Evolutionary conservation across 441 rosid species (phyloP).

Genomic region (Erodium trifolium): DNA sequence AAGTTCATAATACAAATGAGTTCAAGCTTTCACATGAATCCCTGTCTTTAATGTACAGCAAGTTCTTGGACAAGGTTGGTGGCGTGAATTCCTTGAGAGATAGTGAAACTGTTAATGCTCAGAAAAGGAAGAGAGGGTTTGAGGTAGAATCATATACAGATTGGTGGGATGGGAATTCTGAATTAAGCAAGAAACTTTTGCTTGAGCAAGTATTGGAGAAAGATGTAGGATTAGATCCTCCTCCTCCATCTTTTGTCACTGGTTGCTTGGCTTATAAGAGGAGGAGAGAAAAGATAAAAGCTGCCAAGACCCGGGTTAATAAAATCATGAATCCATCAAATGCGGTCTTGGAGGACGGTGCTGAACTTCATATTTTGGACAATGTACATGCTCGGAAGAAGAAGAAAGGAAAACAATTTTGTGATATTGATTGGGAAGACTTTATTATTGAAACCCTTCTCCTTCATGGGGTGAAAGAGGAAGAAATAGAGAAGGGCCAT

Average conservation of each 20-base stretch:
- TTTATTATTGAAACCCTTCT: slow-evolving; percentile 70
- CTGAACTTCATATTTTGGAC: slow-evolving; percentile 11
- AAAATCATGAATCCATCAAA: slow-evolving; percentile 40
- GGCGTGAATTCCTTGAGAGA: slow-evolving; percentile 12
- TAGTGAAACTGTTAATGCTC: slow-evolving; percentile 18
- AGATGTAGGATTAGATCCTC: slow-evolving; percentile 54
- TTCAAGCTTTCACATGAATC: slow-evolving; percentile 44
- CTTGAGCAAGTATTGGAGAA: slow-evolving; percentile 60
- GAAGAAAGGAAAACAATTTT: slow-evolving; percentile 36
- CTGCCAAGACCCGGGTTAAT: slow-evolving; percentile 55
- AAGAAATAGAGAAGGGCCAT: slow-evolving; percentile 78
- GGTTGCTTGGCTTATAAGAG: slow-evolving; percentile 36
- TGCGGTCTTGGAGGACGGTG: slow-evolving; percentile 12
- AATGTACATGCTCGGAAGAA: slow-evolving; percentile 23
- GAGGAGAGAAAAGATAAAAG: slow-evolving; percentile 55
- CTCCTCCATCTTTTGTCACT: slow-evolving; percentile 67
- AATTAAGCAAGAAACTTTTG: slow-evolving; percentile 57
- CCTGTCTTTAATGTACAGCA: slow-evolving; percentile 37
- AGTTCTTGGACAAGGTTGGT: slow-evolving; percentile 28
- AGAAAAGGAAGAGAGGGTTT: slow-evolving; percentile 18
- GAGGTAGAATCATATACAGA: slow-evolving; percentile 29
- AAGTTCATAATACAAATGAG: slow-evolving; percentile 18
- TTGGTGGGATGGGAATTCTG: slow-evolving; percentile 85
- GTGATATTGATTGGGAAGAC: slow-evolving; percentile 74
- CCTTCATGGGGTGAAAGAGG: slow-evolving; percentile 60